These are phyloP conservation scores for Trichocomaceae sp. DNA, from an alignment of 2,329 filamentous ascomycete species.

Conservation along the genomic window DNA sequence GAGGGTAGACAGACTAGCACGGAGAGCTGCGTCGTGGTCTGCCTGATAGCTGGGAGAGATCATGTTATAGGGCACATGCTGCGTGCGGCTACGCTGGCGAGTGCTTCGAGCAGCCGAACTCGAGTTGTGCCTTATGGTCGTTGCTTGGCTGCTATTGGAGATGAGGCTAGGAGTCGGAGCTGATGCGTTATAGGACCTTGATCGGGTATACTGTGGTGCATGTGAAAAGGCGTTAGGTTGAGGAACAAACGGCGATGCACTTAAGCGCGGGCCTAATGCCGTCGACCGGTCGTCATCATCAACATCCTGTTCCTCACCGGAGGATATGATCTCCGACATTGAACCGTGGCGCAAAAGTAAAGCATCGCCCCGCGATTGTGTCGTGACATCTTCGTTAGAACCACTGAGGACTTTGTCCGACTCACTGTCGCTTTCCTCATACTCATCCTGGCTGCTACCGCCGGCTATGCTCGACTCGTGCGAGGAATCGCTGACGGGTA, in stretches of 20 bases:
- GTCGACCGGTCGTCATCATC: conserved; percentile 72
- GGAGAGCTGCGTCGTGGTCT: conserved; percentile 86
- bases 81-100: conserved; percentile 31
- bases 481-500: conserved; percentile 39
- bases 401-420: conserved; percentile 65
- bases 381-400: conserved; percentile 53
- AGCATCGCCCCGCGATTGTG: conserved; percentile 19
- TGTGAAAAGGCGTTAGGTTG: conserved; percentile 91
- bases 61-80: conserved; percentile 58
- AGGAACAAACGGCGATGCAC: conserved; percentile 60
- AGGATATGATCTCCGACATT: conserved; percentile 25
- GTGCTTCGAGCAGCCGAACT: conserved; percentile 27
- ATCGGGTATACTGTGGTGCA: conserved; percentile 46
- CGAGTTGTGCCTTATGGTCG: conserved; percentile 34
- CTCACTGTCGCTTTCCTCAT: conserved; percentile 87
- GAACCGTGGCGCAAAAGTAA: conserved; percentile 20
- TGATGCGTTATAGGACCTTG: conserved; percentile 18
- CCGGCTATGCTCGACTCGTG: conserved; percentile 23
- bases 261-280: conserved; percentile 62
- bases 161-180: conserved; percentile 45
- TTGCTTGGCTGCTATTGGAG: conserved; percentile 29
- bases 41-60: conserved; percentile 70
- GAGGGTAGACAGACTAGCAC: conserved; percentile 88
- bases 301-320: conserved; percentile 38
- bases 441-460: conserved; percentile 83